phyloP scores from a whole-genome alignment of 2,329 filamentous ascomycete species.

The Colletotrichum gloeosporioides region DNA sequence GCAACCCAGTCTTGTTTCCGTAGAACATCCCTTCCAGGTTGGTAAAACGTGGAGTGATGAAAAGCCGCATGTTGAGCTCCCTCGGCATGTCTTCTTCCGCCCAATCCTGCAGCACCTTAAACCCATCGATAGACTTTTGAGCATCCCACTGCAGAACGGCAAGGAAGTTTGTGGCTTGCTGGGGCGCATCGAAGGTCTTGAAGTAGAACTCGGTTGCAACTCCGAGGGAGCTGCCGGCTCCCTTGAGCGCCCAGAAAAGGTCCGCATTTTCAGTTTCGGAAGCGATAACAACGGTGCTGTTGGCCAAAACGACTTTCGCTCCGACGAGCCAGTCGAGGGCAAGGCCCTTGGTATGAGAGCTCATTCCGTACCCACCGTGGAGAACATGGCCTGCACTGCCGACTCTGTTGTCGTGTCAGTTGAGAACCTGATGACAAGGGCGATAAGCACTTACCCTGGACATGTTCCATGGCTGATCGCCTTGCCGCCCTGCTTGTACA shows the following conservation, averaged over 20 bases:
- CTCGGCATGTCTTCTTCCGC: constrained; percentile 17
- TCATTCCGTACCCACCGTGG: constrained; percentile 41
- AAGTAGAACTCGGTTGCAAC: constrained; percentile 42
- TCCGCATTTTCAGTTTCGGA: constrained; percentile 39
- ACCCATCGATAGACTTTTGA: neutral
- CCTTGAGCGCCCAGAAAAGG: constrained; percentile 47
- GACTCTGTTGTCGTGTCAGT: constrained; percentile 31
- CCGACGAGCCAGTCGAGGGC: constrained; percentile 40
- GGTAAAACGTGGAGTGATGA: constrained; percentile 3
- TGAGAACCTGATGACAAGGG: rapidly evolving
- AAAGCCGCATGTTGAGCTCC: constrained; percentile 34
- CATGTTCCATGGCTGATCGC: constrained; percentile 50
- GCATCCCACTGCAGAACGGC: constrained; percentile 20
- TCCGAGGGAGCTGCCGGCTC: constrained; percentile 45
- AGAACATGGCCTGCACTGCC: constrained; percentile 51
- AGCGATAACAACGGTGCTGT: constrained; percentile 32
- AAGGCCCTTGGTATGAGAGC: constrained; percentile 26
- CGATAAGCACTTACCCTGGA: constrained; percentile 27
- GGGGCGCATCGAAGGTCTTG: constrained; percentile 40
- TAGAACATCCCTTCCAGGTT: constrained; percentile 36
- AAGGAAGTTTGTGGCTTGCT: constrained; percentile 32
- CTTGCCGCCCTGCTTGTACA: constrained; percentile 38
- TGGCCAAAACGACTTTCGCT: constrained; percentile 40
- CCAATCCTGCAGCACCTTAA: constrained; percentile 28
- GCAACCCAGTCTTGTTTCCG: constrained; percentile 22